Base-by-base conservation (phyloP, 2,329 filamentous ascomycete species). In the Calcarisporium arbuscula region DNA sequence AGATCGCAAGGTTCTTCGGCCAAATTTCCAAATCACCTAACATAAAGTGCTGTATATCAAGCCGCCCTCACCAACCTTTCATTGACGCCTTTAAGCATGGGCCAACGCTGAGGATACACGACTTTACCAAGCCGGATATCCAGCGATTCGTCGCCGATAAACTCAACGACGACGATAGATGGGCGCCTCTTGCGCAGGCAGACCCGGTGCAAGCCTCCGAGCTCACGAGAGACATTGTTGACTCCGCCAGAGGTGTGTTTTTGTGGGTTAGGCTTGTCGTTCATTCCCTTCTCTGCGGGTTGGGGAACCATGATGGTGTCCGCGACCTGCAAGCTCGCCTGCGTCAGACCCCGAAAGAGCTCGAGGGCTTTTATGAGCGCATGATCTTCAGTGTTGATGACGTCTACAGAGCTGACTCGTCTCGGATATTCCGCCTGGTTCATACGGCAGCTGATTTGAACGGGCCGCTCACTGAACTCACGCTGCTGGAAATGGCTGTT, bases 241-340 rank as follows among this genome's bases (percentile, higher is more conserved):
- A 50, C 3, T 46, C 36, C 6, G 48, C 57, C 0, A 48, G 55
- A 9, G 57, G 57, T 0, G 56, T 60, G 1, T 60, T 60, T 30
- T 46, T 60, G 7, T 60, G 57, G 57, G 49, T 57, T 2, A 41
- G 45, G 2, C 44, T 54, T 6, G 58, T 52, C 0, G 50, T 60
- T 8, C 30, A 25, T 5, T 32, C 30, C 4, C 30, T 49, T 1
- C 19, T 37, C 4, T 22, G 37, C 2, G 41, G 38, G 1, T 28
- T 42, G 1, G 22, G 20, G 0, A 36, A 40, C 6, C 25, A 30
- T 2, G 38, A 42, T 8, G 42, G 8, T 1, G 15, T 37, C 4
- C 8, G 19, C 3, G 44, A 44, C 16, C 34, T 45, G 0, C 15
- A 17, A 8, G 19, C n/a, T 10, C 32, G 38, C 3, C 22, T 47